phyloP scores from a whole-genome alignment of 176 grass and related monocot species.

The Zoysia pacifica region DNA sequence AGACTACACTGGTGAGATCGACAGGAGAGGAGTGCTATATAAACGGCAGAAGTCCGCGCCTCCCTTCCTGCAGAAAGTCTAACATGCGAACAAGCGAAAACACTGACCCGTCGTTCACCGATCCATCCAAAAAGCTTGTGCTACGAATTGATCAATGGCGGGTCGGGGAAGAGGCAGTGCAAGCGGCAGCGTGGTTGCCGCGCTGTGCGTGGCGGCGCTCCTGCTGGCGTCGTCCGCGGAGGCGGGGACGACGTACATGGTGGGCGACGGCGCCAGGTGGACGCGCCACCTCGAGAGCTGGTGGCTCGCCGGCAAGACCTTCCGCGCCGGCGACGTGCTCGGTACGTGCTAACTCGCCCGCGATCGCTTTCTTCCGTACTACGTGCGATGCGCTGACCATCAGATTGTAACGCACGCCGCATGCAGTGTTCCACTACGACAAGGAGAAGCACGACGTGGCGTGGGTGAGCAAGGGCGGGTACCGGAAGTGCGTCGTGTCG shows the following conservation, averaged over 20 bases:
- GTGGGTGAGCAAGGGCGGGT: slow-evolving; percentile 34
- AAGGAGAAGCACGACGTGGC: slow-evolving; percentile 30
- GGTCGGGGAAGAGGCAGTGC: slow-evolving; percentile 40
- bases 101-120: no score
- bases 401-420: no score
- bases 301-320: slow-evolving; percentile 38
- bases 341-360: not conserved
- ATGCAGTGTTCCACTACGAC: slow-evolving; percentile 56
- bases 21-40: not conserved
- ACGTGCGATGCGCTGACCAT: no score
- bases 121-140: not conserved
- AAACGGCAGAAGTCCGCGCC: not conserved
- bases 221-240: not conserved
- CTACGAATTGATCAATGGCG: slow-evolving; percentile 2
- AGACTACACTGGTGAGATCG: not conserved
- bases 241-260: slow-evolving; percentile 35
- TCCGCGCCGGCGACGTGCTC: slow-evolving; percentile 47
- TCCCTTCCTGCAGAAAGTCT: not conserved
- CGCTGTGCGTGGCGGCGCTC: not conserved
- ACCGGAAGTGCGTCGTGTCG: slow-evolving; percentile 30
- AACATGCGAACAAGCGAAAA: no score
- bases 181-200: not conserved
- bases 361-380: no score
- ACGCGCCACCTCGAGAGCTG: not conserved
- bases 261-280: slow-evolving; percentile 44